Conservation (phyloP, 345 rosid species). For the Cardamine occulta region DNA sequence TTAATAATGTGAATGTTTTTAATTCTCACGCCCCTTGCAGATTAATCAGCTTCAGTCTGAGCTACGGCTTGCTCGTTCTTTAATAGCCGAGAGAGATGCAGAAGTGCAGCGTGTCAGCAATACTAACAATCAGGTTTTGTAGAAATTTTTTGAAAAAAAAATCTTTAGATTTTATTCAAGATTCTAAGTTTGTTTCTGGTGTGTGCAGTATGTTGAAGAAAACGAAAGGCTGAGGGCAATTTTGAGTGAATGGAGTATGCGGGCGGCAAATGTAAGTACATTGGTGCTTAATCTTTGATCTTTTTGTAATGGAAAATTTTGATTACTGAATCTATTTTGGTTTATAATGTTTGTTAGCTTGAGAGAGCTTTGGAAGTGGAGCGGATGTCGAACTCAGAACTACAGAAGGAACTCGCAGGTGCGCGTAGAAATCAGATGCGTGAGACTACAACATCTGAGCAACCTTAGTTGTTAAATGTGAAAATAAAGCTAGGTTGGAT, state of each 20-base stretch:
- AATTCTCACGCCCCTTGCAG: constrained; percentile 45
- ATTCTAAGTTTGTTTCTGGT: constrained; percentile 5
- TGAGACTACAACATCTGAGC: constrained; percentile 29
- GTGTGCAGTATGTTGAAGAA: constrained; percentile 81
- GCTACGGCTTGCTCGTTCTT: constrained; percentile 84
- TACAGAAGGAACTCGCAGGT: constrained; percentile 66
- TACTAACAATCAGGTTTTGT: constrained; percentile 77
- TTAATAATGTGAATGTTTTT: background rate
- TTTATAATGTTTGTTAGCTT: constrained; percentile 47
- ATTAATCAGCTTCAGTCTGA: constrained; percentile 92
- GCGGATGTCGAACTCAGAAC: constrained; percentile 75
- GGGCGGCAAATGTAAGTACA: constrained; percentile 82
- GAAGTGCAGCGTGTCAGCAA: constrained; percentile 75
- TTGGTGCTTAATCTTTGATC: background rate
- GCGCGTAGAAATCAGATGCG: constrained; percentile 24
- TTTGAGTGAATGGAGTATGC: constrained; percentile 86
- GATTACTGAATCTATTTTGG: constrained; percentile 2
- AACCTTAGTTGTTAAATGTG: constrained; percentile 6
- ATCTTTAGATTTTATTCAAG: background rate
- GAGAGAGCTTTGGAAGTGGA: constrained; percentile 89
- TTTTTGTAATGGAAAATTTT: background rate
- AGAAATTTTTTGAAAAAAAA: background rate
- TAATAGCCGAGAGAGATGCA: constrained; percentile 86
- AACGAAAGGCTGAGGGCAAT: constrained; percentile 92
- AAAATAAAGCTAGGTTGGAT: constrained; percentile 12